phyloP scores from a whole-genome alignment of 1,284 basidiomycete species.

The Leccinum angustisporum region DNA sequence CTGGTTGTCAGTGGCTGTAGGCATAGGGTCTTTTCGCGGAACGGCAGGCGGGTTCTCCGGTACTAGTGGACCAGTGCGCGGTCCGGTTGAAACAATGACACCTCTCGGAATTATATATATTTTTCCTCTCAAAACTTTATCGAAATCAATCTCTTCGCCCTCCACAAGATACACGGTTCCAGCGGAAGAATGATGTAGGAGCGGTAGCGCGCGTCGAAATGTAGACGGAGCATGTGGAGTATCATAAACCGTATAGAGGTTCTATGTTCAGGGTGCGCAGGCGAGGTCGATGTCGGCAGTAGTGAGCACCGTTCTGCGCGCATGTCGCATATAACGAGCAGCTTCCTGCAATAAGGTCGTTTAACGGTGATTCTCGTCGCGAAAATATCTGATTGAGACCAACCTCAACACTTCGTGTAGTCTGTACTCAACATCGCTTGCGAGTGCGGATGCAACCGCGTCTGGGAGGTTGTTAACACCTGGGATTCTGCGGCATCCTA shows the following conservation, averaged over 20 bases:
- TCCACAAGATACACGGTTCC: constrained; percentile 88
- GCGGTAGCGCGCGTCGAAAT: constrained; percentile 73
- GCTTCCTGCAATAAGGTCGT: constrained; percentile 67
- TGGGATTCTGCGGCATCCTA: constrained; percentile 90
- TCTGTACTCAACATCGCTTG: constrained; percentile 96
- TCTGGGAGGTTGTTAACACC: constrained; percentile 80
- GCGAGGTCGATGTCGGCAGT: constrained; percentile 94
- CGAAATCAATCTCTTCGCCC: constrained; percentile 98
- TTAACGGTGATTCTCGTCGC: not conserved
- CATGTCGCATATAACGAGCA: constrained; percentile 94
- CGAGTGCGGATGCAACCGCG: constrained; percentile 81
- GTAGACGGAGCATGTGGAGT: constrained; percentile 66
- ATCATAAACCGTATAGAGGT: constrained; percentile 73
- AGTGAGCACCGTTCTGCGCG: constrained; percentile 82
- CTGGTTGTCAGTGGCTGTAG: constrained; percentile 37
- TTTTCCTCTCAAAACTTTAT: constrained; percentile 82
- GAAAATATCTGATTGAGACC: constrained; percentile 11
- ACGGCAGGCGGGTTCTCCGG: constrained; percentile 93
- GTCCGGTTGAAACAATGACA: constrained; percentile 60
- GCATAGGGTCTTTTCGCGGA: constrained; percentile 50
- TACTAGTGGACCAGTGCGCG: constrained; percentile 95
- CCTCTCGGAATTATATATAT: constrained; percentile 77
- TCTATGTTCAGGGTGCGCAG: constrained; percentile 94
- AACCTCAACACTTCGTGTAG: constrained; percentile 93
- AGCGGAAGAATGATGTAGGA: constrained; percentile 56